Evolutionary conservation across 352 stramenopile species (phyloP).

Genomic region (Hyaloperonospora arabidopsidis): DNA sequence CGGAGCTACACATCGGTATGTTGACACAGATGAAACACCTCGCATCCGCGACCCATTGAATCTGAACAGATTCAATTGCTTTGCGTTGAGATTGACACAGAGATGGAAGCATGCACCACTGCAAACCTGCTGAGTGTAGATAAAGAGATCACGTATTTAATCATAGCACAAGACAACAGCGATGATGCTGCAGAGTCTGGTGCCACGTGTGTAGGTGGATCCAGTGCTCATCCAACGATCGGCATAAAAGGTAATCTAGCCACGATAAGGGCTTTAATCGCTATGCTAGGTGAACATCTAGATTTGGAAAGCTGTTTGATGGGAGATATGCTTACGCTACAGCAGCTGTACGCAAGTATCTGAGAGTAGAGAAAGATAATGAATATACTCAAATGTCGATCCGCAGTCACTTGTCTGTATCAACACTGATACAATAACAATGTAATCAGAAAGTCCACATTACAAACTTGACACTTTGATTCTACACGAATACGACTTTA

Average conservation of each 20-base stretch:
- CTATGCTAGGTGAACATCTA: no score
- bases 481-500: no score
- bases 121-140: background rate
- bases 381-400: no score
- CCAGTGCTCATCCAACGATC: background rate
- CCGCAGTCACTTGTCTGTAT: no score
- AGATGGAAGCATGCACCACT: background rate
- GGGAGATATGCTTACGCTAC: no score
- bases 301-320: no score
- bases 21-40: background rate
- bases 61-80: background rate
- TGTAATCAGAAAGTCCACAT: no score
- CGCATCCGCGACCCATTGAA: background rate
- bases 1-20: background rate
- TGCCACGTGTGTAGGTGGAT: background rate
- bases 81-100: background rate
- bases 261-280: no score
- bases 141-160: background rate
- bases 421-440: no score
- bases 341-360: no score
- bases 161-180: background rate
- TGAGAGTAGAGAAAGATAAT: no score
- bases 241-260: background rate
- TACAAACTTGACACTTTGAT: no score
- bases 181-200: background rate